Evolutionary conservation across 1,284 basidiomycete genomes (phyloP), one percentile per base, ranked within the genome.

Genomic region (Puccinia novopanici): DNA sequence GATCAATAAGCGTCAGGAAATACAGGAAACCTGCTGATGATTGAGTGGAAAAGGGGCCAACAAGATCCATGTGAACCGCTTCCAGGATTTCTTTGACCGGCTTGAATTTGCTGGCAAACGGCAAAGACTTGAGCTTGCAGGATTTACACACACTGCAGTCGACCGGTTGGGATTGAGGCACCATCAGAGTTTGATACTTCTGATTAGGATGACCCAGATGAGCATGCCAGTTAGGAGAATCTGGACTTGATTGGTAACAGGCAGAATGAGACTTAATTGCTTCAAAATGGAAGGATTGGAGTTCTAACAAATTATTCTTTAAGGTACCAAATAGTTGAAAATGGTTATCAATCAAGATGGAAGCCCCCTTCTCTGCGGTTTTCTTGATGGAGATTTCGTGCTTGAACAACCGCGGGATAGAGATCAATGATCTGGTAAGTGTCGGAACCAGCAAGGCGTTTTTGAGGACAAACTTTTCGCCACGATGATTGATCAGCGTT

Each of bases 1-100:
- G 45, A n/a, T 76, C 24, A 13, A 54, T 65, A 22, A 76, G 27
- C 5, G n/a, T 48, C 15, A 76, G 13, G 24, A 76, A 76, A 34
- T 76, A 76, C 13, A 27, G 17, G 27, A 40, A 30, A 9, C 59
- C 74, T 2, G 52, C 34, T 8, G 19, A 3, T 6, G 73, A 37
- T 61, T 30, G 4, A 4, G 37, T 13, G 15, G 54, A 34, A 48
- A 75, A 55, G 2, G 57, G 52, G 17, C 73, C 73, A 59, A 34
- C 24, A 3, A 75, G 54, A 27, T 75, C 73, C 4, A 42, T 3
- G 37, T 75, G 54, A 3, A 75, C 50, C 2, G 19, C 34, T 22
- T 75, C 55, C 27, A 75, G 54, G 10, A 42, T 10, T 4, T 57
- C 2, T 3, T 6, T 19, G 6, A 57, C 50, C 9, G 22, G 24